Conservation (phyloP, 2,329 filamentous ascomycete species). For the Claviceps lovelessii region DNA sequence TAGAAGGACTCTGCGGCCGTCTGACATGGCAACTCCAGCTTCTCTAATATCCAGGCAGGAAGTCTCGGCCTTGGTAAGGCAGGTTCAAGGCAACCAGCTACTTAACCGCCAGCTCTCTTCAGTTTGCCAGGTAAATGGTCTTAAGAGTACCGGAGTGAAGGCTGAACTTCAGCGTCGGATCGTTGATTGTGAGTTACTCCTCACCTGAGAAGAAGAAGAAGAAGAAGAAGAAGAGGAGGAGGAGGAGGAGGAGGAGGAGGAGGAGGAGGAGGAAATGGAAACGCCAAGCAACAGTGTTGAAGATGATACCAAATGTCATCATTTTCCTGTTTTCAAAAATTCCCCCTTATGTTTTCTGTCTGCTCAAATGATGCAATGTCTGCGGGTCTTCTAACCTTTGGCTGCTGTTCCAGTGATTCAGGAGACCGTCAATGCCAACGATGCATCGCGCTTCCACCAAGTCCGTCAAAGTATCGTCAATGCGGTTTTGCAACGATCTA, state of each 20-base stretch:
- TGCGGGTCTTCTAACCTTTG: conserved; percentile 2
- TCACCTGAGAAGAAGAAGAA: background rate
- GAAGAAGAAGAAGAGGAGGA: background rate
- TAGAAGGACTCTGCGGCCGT: background rate
- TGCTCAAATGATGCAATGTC: background rate
- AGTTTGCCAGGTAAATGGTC: conserved; percentile 60
- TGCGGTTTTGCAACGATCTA: conserved; percentile 16
- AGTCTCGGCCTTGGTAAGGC: conserved; percentile 29
- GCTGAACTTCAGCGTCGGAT: conserved; percentile 66
- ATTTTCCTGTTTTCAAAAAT: background rate
- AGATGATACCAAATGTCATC: background rate
- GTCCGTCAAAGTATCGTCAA: conserved; percentile 28
- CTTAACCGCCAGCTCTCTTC: conserved; percentile 55
- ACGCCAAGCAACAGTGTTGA: background rate
- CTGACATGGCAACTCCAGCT: conserved; percentile 13
- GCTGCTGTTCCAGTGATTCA: conserved; percentile 24
- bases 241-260: background rate
- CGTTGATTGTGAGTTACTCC: conserved; percentile 50
- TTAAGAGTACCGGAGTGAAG: conserved; percentile 75
- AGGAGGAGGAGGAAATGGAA: background rate
- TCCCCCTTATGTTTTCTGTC: background rate
- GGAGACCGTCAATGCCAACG: conserved; percentile 21
- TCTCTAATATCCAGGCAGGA: conserved; percentile 25
- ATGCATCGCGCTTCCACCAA: conserved; percentile 28
- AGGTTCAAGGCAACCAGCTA: conserved; percentile 29